phyloP scores from a whole-genome alignment of 495 filamentous ascomycete genomes.

The Entonaema liquescens region DNA sequence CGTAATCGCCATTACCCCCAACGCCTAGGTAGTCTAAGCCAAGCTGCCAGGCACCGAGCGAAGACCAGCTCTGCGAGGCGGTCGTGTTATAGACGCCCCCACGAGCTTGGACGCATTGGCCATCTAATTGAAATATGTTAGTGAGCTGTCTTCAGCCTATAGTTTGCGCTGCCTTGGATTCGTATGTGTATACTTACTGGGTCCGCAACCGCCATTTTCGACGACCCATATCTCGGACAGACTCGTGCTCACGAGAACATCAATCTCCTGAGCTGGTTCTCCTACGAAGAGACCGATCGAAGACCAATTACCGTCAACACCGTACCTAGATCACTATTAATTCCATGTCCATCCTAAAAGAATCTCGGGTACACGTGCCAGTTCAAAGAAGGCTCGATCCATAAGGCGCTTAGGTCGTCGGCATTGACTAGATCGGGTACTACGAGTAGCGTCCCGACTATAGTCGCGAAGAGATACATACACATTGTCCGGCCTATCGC shows the following conservation, averaged over 20 bases:
- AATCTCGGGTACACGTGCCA: conserved; percentile 48
- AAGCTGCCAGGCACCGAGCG: conserved; percentile 63
- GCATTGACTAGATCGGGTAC: conserved; percentile 47
- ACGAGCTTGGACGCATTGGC: conserved; percentile 54
- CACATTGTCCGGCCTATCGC: conserved; percentile 45
- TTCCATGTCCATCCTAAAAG: conserved; percentile 17
- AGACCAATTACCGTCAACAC: conserved; percentile 62
- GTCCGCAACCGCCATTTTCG: conserved; percentile 58
- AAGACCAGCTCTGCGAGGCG: conserved; percentile 65
- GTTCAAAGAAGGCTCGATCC: conserved; percentile 54
- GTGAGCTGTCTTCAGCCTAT: conserved; percentile 1
- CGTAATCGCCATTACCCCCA: conserved; percentile 65
- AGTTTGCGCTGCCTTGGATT: background rate
- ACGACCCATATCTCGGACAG: conserved; percentile 68
- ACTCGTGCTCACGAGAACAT: conserved; percentile 65
- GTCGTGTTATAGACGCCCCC: conserved; percentile 62
- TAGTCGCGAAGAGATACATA: conserved; percentile 42
- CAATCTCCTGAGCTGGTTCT: conserved; percentile 63
- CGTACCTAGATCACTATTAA: conserved; percentile 53
- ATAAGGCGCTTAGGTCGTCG: conserved; percentile 44
- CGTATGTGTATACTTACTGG: conserved; percentile 45
- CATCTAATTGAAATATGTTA: conserved; percentile 45
- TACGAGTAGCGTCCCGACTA: conserved; percentile 53
- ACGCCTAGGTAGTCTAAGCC: conserved; percentile 63
- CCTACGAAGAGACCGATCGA: conserved; percentile 64